Base-by-base conservation (phyloP, 2,329 filamentous ascomycete species). In the Hymenoscyphus albidus region DNA sequence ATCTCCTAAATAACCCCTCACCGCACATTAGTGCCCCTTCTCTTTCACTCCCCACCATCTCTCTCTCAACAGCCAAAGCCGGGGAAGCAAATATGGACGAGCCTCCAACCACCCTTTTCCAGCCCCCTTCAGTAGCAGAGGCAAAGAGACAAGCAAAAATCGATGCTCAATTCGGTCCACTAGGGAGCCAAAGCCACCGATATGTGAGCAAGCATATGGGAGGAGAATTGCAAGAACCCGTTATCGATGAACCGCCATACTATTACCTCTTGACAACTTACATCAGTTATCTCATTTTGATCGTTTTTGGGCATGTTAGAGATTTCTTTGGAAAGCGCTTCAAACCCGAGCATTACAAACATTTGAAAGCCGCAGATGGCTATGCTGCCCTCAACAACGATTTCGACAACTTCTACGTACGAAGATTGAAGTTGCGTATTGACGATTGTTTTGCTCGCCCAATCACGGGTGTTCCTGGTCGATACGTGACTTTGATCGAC, bases 261-360 rank as follows among this genome's bases (percentile, higher is more conserved):
- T 98, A 93, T 82, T 97, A 91, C 80, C 87, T 99, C 73, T 85
- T 99, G 71, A 98, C 95, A 42, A 99, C 95, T 74, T 99, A 99
- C 82, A 92, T 99, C 78, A 97, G 93, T 80, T 99, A 99, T 78
- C 85, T 99, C 69, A 88, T 98, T 71, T 85, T 99, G 73, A 98
- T 99, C 76, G 87, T 95, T 70, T 93, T 97, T 69, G 95, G 95
- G 64, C 95, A 99, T 76, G 88, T 97, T 66, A 88, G 94, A 76
- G 95, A 99, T 77, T 98, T 97, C 80, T 98, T 99, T 76, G 94
- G 95, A 77, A 97, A 98, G 83, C 87, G 91, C 67, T 97, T 99
- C 79, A 90, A 89, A 75, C 87, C 93, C 77, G 90, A 92, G 74
- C 76, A 83, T 65, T 98, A 98, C 78, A 88, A 87, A 74, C 89